A percentile compares a stretch with the other conserved stretches of the same genome.
Conservation (phyloP, 495 filamentous ascomycete species). For the Talaromyces stipitatus region DNA sequence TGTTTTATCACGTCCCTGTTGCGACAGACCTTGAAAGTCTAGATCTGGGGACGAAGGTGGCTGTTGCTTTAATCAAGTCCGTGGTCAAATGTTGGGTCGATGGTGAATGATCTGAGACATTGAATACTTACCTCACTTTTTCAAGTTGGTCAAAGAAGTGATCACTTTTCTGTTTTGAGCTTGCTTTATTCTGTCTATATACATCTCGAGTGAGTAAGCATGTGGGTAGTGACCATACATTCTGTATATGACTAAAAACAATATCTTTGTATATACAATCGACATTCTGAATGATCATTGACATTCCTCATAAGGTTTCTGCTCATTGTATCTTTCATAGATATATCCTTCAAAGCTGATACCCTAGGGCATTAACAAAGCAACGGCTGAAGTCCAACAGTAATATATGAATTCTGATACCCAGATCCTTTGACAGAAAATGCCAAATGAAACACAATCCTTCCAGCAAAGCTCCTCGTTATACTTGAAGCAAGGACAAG, state of each 20-base stretch:
- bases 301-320: too few species aligned
- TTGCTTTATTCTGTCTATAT: background rate
- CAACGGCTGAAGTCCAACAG: too few species aligned
- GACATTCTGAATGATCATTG: background rate
- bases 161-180: too few species aligned
- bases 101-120: conserved; percentile 12
- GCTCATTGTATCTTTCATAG: too few species aligned
- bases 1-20: conserved; percentile 75
- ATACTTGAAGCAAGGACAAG: background rate
- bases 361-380: background rate
- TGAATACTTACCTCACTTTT: too few species aligned
- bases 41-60: conserved; percentile 51
- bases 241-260: background rate
- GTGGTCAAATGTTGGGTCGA: conserved; percentile 47
- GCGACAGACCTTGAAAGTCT: conserved; percentile 48
- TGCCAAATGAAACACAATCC: background rate
- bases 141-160: too few species aligned
- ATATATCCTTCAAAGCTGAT: too few species aligned
- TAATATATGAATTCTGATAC: background rate
- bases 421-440: background rate
- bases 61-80: conserved; percentile 60
- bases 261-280: background rate
- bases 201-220: background rate
- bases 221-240: background rate
- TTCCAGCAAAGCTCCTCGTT: background rate